Percentiles rank a stretch among this genome's conserved stretches.
Conservation (phyloP, 768 basidiomycete genomes). For the Boletus pseudo-olivaceus region DNA sequence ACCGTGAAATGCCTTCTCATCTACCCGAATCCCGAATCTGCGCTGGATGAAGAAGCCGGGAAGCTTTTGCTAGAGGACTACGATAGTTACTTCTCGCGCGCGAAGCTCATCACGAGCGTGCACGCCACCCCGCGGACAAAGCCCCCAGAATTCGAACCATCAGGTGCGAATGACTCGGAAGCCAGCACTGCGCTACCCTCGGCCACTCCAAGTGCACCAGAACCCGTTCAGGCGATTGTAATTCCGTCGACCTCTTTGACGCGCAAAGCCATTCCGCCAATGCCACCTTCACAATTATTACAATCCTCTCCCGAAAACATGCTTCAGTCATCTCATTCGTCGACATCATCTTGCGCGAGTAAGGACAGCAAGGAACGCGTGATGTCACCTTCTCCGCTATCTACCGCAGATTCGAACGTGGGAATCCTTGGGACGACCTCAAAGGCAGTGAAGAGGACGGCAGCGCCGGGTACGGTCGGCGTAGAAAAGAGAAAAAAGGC, state of each 20-base stretch:
- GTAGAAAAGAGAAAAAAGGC: slow-evolving; percentile 89
- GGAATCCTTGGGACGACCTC: slow-evolving; percentile 37
- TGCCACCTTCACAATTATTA: slow-evolving; percentile 38
- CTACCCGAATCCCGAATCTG: slow-evolving; percentile 95
- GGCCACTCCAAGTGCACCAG: slow-evolving; percentile 16
- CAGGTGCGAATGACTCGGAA: slow-evolving; percentile 30
- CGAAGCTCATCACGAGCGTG: slow-evolving; percentile 84
- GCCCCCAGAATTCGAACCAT: slow-evolving; percentile 67
- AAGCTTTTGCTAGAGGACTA: slow-evolving; percentile 90
- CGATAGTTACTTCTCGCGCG: slow-evolving; percentile 80
- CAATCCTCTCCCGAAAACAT: slow-evolving; percentile 38
- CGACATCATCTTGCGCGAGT: slow-evolving; percentile 27
- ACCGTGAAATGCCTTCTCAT: slow-evolving; percentile 95
- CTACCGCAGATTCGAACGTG: slow-evolving; percentile 70
- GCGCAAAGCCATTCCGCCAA: slow-evolving; percentile 42
- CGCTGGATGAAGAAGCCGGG: slow-evolving; percentile 93
- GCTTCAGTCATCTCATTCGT: slow-evolving; percentile 38
- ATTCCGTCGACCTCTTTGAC: slow-evolving; percentile 39
- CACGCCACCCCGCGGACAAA: slow-evolving; percentile 81
- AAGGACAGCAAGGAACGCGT: slow-evolving; percentile 55
- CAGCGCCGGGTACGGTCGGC: slow-evolving; percentile 53
- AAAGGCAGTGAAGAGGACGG: slow-evolving; percentile 65
- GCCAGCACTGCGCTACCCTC: slow-evolving; percentile 11
- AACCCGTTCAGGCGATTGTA: slow-evolving; percentile 32
- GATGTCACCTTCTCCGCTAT: slow-evolving; percentile 64